Base-by-base conservation (phyloP, 1,139 yeast species). In the Hemisphaericaspora lyxosophila region DNA sequence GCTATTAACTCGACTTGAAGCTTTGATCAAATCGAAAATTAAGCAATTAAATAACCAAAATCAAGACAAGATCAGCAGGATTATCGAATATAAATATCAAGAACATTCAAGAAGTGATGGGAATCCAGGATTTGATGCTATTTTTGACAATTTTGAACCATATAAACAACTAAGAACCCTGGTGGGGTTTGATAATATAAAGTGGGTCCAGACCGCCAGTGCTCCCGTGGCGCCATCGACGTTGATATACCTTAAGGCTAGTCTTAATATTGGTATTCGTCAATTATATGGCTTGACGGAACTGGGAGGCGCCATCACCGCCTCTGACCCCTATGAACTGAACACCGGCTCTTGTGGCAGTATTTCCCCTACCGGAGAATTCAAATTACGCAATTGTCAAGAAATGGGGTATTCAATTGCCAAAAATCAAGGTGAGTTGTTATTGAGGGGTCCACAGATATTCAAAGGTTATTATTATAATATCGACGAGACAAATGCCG, bases 201-300 rank as follows among this genome's bases (percentile, higher is more conserved):
- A 41, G n/a, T 44, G 54, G 46, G 48, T 62, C 16, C 53, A 60
- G 27, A 60, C 64, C 3, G 71, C 70, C 9, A 58, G 67, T 4
- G 71, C 71, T 2, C 72, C 72, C 7, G 54, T 65, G 19, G 53
- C 67, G 7, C 57, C 62, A 6, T 57, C 58, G 9, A 61, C 70
- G 1, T 45, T 65, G 28, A 47, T 49, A 36, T 66, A 58, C 44
- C 45, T 66, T 38, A 64, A 62, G 45, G 66, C 70, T 3, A 43
- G 61, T 9, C 52, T 64, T 40, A 57, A 57, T 32, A 45, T 59
- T 30, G 71, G 72, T 11, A 38, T 65, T 23, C 43, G 58, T 23
- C 70, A 65, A 41, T 59, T 67, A 33, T 66, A 65, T 40, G 72
- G 72, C 1, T 55, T 64, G 40, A 66, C 71, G 4, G 72, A 66